phyloP scores from a whole-genome alignment of 768 basidiomycete genomes.

The Suillus luteus region DNA sequence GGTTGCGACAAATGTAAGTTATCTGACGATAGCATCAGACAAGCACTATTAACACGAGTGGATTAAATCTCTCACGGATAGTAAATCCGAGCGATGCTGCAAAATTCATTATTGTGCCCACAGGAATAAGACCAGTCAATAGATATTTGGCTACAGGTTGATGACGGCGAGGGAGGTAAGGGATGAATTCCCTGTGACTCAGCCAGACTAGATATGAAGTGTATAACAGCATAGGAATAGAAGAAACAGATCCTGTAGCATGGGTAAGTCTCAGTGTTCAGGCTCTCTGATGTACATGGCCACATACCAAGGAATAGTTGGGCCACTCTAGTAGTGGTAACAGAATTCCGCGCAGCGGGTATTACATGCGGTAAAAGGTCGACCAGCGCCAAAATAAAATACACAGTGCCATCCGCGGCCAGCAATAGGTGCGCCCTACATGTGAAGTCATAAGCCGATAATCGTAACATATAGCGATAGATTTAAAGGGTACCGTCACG shows the following conservation, averaged over 20 bases:
- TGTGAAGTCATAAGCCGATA: neutral
- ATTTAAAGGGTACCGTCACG: neutral
- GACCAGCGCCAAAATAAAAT: constrained; percentile 58
- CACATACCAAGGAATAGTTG: constrained; percentile 65
- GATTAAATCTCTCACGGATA: constrained; percentile 46
- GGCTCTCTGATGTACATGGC: neutral
- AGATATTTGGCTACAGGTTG: constrained; percentile 45
- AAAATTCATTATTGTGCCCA: constrained; percentile 56
- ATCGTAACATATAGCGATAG: neutral
- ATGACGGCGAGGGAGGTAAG: constrained; percentile 52
- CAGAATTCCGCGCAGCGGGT: constrained; percentile 50
- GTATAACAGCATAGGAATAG: constrained; percentile 66
- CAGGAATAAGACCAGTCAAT: constrained; percentile 56
- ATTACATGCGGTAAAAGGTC: constrained; percentile 61
- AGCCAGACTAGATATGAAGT: constrained; percentile 63
- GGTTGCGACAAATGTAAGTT: constrained; percentile 9
- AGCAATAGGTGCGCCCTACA: constrained; percentile 60
- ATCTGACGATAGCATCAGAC: neutral
- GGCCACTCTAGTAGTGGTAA: constrained; percentile 49
- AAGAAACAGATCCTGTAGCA: constrained; percentile 53
- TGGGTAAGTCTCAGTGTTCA: neutral
- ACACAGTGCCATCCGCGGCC: constrained; percentile 60
- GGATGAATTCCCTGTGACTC: constrained; percentile 50
- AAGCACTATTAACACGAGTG: constrained; percentile 6
- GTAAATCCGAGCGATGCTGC: constrained; percentile 65